These are phyloP conservation scores for Verticillium longisporum DNA, from an alignment of 2,329 filamentous ascomycete species.

Conservation along the genomic window DNA sequence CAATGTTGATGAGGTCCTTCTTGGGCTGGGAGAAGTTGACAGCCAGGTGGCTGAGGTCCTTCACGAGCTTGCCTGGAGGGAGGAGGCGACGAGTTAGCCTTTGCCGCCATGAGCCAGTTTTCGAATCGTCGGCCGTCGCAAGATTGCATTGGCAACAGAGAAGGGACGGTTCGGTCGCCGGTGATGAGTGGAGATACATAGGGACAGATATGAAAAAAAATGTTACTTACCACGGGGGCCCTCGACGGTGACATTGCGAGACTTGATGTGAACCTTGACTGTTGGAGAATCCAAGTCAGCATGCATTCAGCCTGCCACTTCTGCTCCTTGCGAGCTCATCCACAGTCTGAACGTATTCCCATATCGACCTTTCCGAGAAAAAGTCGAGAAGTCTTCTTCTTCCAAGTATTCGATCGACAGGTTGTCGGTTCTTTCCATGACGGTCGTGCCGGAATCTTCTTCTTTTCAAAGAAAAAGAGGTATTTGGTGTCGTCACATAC, in stretches of 20 bases:
- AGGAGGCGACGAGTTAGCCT: constrained; percentile 3
- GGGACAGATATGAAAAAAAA: constrained; percentile 5
- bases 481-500: constrained; percentile 51
- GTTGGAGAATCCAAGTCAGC: constrained; percentile 32
- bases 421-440: constrained; percentile 1
- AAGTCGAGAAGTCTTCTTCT: constrained; percentile 8
- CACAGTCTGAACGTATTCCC: constrained; percentile 14
- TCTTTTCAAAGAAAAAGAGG: background rate
- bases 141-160: too few species aligned
- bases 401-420: constrained; percentile 2
- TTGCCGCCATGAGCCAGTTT: background rate
- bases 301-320: constrained; percentile 15
- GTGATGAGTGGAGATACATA: background rate
- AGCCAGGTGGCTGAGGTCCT: constrained; percentile 93
- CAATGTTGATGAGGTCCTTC: constrained; percentile 86
- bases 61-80: constrained; percentile 76
- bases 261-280: constrained; percentile 99
- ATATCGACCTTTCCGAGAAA: constrained; percentile 3
- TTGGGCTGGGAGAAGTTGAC: constrained; percentile 90
- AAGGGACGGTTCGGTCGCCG: too few species aligned
- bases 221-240: constrained; percentile 70
- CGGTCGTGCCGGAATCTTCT: background rate
- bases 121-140: too few species aligned
- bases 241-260: constrained; percentile 92
- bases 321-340: constrained; percentile 16